phyloP scores from a whole-genome alignment of 805 yeast genomes.

The Geotrichum ghanense region DNA sequence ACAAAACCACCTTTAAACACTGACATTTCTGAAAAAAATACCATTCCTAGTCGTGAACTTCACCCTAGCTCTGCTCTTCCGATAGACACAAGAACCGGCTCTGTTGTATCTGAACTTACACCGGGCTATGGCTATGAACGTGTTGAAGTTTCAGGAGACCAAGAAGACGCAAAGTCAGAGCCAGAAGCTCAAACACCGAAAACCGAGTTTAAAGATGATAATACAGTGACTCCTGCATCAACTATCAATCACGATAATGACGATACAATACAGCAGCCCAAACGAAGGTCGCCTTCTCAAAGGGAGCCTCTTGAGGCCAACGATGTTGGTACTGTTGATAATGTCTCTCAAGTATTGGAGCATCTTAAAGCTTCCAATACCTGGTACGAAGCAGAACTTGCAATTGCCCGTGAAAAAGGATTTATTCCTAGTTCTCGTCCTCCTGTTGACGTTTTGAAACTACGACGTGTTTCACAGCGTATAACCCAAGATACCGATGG shows the following conservation, averaged over 20 bases:
- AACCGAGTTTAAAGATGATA: neutral
- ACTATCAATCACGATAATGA: neutral
- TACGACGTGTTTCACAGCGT: constrained; percentile 20
- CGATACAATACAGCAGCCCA: neutral
- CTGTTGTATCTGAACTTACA: neutral
- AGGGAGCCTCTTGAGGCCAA: neutral
- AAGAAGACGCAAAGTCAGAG: neutral
- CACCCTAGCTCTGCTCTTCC: neutral
- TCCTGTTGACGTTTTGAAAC: constrained; percentile 18
- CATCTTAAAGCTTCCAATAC: constrained; percentile 21
- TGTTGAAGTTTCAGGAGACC: neutral
- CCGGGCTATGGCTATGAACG: neutral
- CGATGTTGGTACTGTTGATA: constrained; percentile 4
- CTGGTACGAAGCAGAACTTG: constrained; percentile 21
- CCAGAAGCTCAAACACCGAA: neutral
- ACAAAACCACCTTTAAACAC: too few species aligned
- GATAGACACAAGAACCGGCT: neutral
- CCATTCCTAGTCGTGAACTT: neutral
- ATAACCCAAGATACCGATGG: constrained; percentile 16
- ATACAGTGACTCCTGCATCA: neutral
- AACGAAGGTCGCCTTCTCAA: too few species aligned
- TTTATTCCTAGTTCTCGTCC: constrained; percentile 18
- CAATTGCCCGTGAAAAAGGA: constrained; percentile 19
- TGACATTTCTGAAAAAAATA: too few species aligned
- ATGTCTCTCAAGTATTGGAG: constrained; percentile 15